Conservation (phyloP, 2,329 filamentous ascomycete species). For the Penicillium griseofulvum region DNA sequence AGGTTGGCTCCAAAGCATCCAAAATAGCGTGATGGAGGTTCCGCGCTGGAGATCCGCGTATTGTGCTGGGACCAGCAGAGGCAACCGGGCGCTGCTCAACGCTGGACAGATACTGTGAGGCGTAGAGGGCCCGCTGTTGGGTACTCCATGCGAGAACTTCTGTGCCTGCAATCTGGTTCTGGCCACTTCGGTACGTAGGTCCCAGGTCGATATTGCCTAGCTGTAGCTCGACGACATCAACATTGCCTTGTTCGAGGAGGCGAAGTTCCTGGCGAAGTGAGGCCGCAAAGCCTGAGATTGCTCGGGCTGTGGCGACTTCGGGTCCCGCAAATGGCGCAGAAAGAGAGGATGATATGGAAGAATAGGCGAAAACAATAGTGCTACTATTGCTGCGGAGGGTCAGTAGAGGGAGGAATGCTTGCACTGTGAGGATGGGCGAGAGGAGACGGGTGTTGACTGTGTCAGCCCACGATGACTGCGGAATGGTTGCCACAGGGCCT, state of each 20-base stretch:
- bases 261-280: conserved; percentile 76
- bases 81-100: conserved; percentile 43
- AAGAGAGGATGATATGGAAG: conserved; percentile 47
- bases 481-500: conserved; percentile 80
- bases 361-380: conserved; percentile 46
- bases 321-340: conserved; percentile 57
- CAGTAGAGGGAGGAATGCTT: conserved; percentile 81
- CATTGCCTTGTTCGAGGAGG: conserved; percentile 58
- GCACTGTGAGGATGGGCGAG: conserved; percentile 81
- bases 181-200: conserved; percentile 51
- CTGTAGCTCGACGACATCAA: conserved; percentile 82
- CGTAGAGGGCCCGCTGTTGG: conserved; percentile 54
- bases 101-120: conserved; percentile 43
- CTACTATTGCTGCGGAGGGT: conserved; percentile 57
- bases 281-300: conserved; percentile 79
- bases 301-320: conserved; percentile 81
- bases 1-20: conserved; percentile 68
- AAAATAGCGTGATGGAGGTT: conserved; percentile 85
- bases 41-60: conserved; percentile 68
- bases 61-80: conserved; percentile 37
- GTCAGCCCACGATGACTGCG: conserved; percentile 80
- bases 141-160: conserved; percentile 61
- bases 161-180: conserved; percentile 44
- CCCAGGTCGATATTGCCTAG: conserved; percentile 88
- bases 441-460: conserved; percentile 89